Conservation (phyloP, 2,329 filamentous ascomycete species). For the Septoria linicola region DNA sequence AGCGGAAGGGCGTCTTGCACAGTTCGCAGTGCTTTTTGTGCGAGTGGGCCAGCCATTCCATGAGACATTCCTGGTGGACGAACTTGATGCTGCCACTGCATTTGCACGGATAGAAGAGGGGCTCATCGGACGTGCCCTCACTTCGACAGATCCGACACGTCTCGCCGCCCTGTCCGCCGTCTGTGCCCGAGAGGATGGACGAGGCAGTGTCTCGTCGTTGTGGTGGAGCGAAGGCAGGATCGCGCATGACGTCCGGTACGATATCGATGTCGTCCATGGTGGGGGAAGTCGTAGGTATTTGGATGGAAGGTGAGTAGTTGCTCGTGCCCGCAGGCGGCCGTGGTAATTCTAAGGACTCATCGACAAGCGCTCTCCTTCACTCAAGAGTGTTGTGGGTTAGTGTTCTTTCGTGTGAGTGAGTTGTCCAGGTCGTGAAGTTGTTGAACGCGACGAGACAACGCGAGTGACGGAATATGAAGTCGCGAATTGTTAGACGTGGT, state of each 20-base stretch:
- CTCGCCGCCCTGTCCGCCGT: slow-evolving; percentile 58
- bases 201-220: slow-evolving; percentile 29
- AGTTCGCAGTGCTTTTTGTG: slow-evolving; percentile 99
- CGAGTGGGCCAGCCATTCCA: slow-evolving; percentile 98
- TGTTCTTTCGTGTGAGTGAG: too few species aligned
- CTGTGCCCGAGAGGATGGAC: slow-evolving; percentile 24
- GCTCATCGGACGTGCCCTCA: slow-evolving; percentile 77
- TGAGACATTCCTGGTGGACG: slow-evolving; percentile 95
- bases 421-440: too few species aligned
- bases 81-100: slow-evolving; percentile 98
- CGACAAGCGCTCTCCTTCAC: too few species aligned
- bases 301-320: too few species aligned
- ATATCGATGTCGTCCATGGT: slow-evolving; percentile 22
- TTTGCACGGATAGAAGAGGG: slow-evolving; percentile 96
- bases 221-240: slow-evolving; percentile 46
- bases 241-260: slow-evolving; percentile 55
- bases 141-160: slow-evolving; percentile 97
- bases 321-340: too few species aligned
- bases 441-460: too few species aligned
- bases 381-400: too few species aligned
- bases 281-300: background rate
- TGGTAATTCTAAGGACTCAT: too few species aligned
- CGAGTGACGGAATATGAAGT: too few species aligned
- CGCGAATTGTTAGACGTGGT: too few species aligned
- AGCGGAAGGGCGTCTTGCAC: slow-evolving; percentile 96